Conservation (phyloP, 2,329 filamentous ascomycete species). For the Elsinoe necatrix region DNA sequence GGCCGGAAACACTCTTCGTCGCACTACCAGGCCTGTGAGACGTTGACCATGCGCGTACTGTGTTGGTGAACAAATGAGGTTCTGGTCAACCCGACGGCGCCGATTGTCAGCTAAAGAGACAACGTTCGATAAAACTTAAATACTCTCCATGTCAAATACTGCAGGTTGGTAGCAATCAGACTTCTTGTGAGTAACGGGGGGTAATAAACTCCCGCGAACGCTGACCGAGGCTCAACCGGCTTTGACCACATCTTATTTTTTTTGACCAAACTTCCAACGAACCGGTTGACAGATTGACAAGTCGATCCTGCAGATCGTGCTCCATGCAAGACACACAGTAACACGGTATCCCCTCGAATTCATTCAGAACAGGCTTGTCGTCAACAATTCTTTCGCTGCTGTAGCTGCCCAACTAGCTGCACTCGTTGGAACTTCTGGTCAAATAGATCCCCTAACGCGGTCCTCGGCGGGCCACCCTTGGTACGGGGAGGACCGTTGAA, state of each 20-base stretch:
- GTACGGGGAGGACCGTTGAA: no score
- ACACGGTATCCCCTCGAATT: no score
- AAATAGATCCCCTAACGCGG: no score
- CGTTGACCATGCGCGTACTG: background rate
- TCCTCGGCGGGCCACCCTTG: no score
- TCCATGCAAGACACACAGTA: no score
- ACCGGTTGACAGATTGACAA: background rate
- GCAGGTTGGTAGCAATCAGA: background rate
- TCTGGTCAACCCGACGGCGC: background rate
- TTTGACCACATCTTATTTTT: conserved; percentile 1
- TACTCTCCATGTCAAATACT: background rate
- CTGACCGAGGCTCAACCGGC: background rate
- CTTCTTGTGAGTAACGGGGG: background rate
- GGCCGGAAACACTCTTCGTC: background rate
- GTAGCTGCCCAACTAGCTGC: no score
- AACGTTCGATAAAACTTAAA: conserved; percentile 11
- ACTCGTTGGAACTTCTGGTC: no score
- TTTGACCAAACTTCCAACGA: background rate
- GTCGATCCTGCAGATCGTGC: no score
- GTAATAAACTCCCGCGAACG: background rate
- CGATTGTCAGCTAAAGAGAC: background rate
- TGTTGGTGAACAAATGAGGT: background rate
- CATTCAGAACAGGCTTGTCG: no score
- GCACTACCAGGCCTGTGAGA: background rate
- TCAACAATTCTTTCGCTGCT: no score